Conservation (phyloP, 441 rosid genomes). For the Capsella rubella region DNA sequence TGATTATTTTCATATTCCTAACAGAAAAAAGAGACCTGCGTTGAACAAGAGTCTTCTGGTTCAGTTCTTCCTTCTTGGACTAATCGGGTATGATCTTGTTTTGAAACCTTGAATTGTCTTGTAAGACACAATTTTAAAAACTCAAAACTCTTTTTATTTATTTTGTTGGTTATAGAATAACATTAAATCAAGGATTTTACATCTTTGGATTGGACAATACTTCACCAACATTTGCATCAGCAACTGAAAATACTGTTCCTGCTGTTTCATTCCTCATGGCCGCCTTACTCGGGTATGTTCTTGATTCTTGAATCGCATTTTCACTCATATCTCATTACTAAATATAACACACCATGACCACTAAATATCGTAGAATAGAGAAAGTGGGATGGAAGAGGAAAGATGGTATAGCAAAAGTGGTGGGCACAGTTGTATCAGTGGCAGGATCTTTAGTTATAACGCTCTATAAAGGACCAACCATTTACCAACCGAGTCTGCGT, state of each 20-base stretch:
- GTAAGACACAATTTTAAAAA: neutral
- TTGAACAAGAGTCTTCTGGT: conserved; percentile 55
- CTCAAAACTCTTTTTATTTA: neutral
- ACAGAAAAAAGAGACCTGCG: conserved; percentile 76
- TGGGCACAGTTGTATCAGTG: conserved; percentile 73
- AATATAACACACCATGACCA: neutral
- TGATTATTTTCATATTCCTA: conserved; percentile 20
- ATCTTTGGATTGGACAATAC: conserved; percentile 82
- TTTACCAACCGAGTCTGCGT: conserved; percentile 52
- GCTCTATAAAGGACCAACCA: conserved; percentile 74
- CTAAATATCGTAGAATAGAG: conserved; percentile 66
- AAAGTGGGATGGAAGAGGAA: conserved; percentile 61
- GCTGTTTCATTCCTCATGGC: conserved; percentile 91
- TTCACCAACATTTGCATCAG: conserved; percentile 87
- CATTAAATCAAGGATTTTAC: conserved; percentile 79
- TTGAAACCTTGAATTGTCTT: neutral
- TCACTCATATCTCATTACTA: conserved; percentile 7
- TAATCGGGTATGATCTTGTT: conserved; percentile 62
- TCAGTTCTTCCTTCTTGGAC: conserved; percentile 82
- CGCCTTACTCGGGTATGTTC: conserved; percentile 59
- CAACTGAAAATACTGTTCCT: conserved; percentile 84
- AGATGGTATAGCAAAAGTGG: conserved; percentile 79
- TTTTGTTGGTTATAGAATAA: conserved; percentile 55
- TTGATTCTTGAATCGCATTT: conserved; percentile 25
- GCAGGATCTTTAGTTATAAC: conserved; percentile 83